phyloP scores from a whole-genome alignment of 108 stramenopile genomes.

The Discostella pseudostelligera region DNA sequence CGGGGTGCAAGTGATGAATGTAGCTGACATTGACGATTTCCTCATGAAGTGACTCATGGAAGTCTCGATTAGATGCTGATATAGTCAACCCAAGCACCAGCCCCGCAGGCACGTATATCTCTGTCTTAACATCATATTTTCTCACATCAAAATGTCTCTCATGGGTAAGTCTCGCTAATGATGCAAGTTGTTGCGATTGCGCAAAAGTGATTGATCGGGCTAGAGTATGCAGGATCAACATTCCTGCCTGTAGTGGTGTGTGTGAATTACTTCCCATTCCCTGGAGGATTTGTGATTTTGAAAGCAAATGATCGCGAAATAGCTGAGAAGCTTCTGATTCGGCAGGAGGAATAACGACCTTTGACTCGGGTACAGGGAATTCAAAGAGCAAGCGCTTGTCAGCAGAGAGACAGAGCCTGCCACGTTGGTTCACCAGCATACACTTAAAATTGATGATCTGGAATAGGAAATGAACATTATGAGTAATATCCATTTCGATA shows the following conservation, averaged over 20 bases:
- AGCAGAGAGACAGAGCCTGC: slow-evolving; percentile 75
- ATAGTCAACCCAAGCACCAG: slow-evolving; percentile 72
- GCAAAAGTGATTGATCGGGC: slow-evolving; percentile 62
- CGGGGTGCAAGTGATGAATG: slow-evolving; percentile 78
- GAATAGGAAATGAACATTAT: slow-evolving; percentile 12
- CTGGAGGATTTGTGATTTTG: slow-evolving; percentile 57
- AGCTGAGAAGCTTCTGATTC: slow-evolving; percentile 35
- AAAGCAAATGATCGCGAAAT: slow-evolving; percentile 77
- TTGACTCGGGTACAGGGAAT: slow-evolving; percentile 71
- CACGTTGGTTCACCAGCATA: slow-evolving; percentile 82
- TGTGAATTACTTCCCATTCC: slow-evolving; percentile 71
- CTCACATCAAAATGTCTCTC: slow-evolving; percentile 79
- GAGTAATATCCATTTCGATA: too few species aligned
- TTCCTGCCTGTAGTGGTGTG: slow-evolving; percentile 55
- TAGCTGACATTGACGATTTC: slow-evolving; percentile 73
- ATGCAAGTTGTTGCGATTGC: slow-evolving; percentile 77
- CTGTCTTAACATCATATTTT: slow-evolving; percentile 63
- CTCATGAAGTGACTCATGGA: slow-evolving; percentile 86
- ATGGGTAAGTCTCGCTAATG: slow-evolving; percentile 77
- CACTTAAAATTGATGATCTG: slow-evolving; percentile 70
- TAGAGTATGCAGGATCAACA: slow-evolving; percentile 72
- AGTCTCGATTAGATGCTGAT: slow-evolving; percentile 68
- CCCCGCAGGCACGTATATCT: slow-evolving; percentile 77
- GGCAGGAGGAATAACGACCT: slow-evolving; percentile 34
- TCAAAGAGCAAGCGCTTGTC: slow-evolving; percentile 87